Conservation (phyloP, 805 yeast genomes). For the Metschnikowia kofuensis region DNA sequence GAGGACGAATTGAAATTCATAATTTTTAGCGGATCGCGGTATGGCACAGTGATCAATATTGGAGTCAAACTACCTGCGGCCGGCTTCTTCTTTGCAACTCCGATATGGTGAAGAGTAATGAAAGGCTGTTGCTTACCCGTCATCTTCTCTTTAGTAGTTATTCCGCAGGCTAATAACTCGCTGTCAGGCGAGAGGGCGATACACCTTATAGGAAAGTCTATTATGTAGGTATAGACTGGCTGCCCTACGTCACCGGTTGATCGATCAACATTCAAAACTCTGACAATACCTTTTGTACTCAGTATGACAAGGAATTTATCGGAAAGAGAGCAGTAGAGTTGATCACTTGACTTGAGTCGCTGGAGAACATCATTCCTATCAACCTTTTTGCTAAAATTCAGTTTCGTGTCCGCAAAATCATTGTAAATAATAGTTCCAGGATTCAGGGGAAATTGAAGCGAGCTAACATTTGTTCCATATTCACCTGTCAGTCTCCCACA, state of each 20-base stretch:
- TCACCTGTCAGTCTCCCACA: constrained; percentile 72
- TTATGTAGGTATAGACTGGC: constrained; percentile 64
- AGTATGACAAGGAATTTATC: constrained; percentile 61
- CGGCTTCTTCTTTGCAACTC: not conserved
- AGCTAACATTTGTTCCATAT: constrained; percentile 47
- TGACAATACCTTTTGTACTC: constrained; percentile 67
- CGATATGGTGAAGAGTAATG: constrained; percentile 53
- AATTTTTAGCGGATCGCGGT: constrained; percentile 77
- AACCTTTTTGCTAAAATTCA: constrained; percentile 20
- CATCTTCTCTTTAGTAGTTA: constrained; percentile 72
- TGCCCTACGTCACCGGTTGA: constrained; percentile 41
- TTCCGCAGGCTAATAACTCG: constrained; percentile 69
- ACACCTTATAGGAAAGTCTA: constrained; percentile 76
- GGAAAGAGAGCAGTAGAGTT: constrained; percentile 56
- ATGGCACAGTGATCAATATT: constrained; percentile 76
- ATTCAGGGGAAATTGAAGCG: constrained; percentile 18
- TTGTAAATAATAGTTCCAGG: constrained; percentile 26
- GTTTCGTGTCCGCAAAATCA: constrained; percentile 21
- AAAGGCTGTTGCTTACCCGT: constrained; percentile 74
- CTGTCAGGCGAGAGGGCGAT: constrained; percentile 68
- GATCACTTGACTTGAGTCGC: constrained; percentile 53
- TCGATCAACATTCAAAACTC: constrained; percentile 54
- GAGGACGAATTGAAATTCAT: constrained; percentile 73
- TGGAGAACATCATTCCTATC: not conserved
- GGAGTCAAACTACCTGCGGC: constrained; percentile 35